phyloP scores from a whole-genome alignment of 768 basidiomycete genomes.

The Trametes sanguinea region DNA sequence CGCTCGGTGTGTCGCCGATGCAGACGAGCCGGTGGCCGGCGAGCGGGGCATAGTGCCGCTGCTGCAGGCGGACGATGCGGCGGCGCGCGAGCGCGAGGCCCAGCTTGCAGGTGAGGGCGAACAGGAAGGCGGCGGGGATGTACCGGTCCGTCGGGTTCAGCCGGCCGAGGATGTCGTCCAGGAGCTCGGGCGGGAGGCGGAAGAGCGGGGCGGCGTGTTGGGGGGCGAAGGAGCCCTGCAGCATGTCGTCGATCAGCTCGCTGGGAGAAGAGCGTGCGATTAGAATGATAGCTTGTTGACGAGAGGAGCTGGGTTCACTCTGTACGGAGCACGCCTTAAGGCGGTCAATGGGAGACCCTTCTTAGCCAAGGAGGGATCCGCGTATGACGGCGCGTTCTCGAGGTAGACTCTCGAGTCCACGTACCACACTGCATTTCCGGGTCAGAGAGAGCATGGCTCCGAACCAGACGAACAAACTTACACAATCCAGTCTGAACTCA shows the following conservation, averaged over 20 bases:
- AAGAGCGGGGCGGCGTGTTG: slow-evolving; percentile 9
- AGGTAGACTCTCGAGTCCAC: slow-evolving; percentile 10
- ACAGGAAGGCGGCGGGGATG: slow-evolving; percentile 3
- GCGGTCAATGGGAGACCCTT: background rate
- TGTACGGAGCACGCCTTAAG: slow-evolving; percentile 3
- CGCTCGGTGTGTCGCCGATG: background rate
- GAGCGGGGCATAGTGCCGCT: slow-evolving; percentile 1
- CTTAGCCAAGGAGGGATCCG: background rate
- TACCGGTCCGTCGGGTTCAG: slow-evolving; percentile 1
- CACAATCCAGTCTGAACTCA: slow-evolving; percentile 11
- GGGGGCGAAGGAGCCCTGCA: background rate
- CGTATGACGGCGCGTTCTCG: background rate
- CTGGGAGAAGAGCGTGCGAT: background rate
- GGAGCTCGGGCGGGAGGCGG: slow-evolving; percentile 17
- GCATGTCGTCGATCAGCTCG: background rate
- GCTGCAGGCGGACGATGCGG: slow-evolving; percentile 10
- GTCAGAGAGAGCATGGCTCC: background rate
- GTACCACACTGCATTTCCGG: background rate
- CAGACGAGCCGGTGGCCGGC: slow-evolving; percentile 16
- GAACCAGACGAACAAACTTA: background rate
- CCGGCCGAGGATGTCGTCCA: slow-evolving; percentile 5
- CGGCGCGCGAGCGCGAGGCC: slow-evolving; percentile 6
- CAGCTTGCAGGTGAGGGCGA: slow-evolving; percentile 15
- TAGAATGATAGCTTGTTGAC: no score
- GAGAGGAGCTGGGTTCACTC: background rate